These are phyloP conservation scores for Suillus tomentosus DNA, from an alignment of 768 basidiomycete species.

Conservation along the genomic window DNA sequence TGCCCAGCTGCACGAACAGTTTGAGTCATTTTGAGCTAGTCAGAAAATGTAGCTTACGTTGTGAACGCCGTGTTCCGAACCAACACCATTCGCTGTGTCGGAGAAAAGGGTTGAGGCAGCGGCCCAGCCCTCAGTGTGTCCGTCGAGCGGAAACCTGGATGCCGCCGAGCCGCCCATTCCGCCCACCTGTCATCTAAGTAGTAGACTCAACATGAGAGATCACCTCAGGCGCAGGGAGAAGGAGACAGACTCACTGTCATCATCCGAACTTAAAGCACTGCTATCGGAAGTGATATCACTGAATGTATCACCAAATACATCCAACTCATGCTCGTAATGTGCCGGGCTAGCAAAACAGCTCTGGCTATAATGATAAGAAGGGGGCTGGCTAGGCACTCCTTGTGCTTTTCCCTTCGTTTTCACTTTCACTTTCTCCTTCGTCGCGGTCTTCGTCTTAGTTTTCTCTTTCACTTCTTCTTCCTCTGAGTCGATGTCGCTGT, in stretches of 20 bases:
- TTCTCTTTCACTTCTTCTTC: no score
- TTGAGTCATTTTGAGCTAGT: background rate
- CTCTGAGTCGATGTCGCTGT: slow-evolving; percentile 25
- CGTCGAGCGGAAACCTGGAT: background rate
- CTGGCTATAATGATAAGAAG: background rate
- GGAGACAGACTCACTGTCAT: background rate
- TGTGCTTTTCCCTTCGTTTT: background rate
- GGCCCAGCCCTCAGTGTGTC: background rate
- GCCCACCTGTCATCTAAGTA: background rate
- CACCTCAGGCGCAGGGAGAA: background rate
- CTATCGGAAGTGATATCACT: background rate
- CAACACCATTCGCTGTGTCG: slow-evolving; percentile 28
- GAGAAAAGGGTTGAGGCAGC: slow-evolving; percentile 24
- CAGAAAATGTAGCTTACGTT: slow-evolving; percentile 23
- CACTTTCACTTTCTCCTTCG: no score
- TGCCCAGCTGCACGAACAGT: slow-evolving; percentile 22
- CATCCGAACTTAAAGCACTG: background rate
- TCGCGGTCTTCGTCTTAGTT: no score
- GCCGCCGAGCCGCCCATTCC: background rate
- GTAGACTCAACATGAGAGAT: background rate
- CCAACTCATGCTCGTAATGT: no score
- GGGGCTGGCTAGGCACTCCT: background rate
- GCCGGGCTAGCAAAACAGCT: no score
- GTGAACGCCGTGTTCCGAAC: slow-evolving; percentile 31
- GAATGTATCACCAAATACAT: background rate